Evolutionary conservation across 2,329 filamentous ascomycete species (phyloP).

Genomic region (Didymella segeticola): DNA sequence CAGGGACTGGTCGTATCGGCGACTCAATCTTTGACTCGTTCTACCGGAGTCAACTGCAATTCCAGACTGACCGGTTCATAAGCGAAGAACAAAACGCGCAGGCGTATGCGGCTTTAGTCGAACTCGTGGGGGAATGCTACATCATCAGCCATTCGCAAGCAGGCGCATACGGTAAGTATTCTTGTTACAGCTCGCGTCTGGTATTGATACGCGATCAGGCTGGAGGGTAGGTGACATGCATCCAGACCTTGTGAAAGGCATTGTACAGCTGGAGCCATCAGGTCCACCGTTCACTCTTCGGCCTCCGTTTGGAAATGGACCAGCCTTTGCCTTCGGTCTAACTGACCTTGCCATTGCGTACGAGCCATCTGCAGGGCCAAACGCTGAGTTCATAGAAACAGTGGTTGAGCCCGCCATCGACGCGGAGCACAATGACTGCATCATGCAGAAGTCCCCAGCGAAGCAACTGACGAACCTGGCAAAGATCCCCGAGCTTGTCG

Average conservation of each 20-base stretch:
- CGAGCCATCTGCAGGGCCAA: constrained; percentile 36
- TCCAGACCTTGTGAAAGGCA: constrained; percentile 56
- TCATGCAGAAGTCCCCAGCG: constrained; percentile 39
- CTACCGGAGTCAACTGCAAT: constrained; percentile 49
- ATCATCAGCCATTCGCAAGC: constrained; percentile 61
- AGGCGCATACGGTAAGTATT: constrained; percentile 45
- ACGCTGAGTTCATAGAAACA: constrained; percentile 31
- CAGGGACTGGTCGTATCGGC: constrained; percentile 22
- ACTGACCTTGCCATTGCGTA: constrained; percentile 44
- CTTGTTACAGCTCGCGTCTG: neutral
- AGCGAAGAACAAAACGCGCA: constrained; percentile 43
- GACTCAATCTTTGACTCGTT: neutral
- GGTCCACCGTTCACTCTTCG: constrained; percentile 59
- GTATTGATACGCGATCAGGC: neutral
- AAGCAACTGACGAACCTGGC: constrained; percentile 58
- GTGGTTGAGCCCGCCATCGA: constrained; percentile 30
- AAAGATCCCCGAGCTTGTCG: constrained; percentile 56
- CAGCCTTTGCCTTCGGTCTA: constrained; percentile 38
- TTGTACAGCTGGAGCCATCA: constrained; percentile 60
- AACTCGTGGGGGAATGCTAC: constrained; percentile 51
- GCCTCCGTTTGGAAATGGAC: constrained; percentile 1
- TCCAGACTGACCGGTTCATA: constrained; percentile 37
- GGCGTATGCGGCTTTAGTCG: constrained; percentile 53
- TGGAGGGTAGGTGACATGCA: constrained; percentile 59
- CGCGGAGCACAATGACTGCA: constrained; percentile 43